phyloP scores from a whole-genome alignment of 345 rosid genomes.

The Tarenaya hassleriana region DNA sequence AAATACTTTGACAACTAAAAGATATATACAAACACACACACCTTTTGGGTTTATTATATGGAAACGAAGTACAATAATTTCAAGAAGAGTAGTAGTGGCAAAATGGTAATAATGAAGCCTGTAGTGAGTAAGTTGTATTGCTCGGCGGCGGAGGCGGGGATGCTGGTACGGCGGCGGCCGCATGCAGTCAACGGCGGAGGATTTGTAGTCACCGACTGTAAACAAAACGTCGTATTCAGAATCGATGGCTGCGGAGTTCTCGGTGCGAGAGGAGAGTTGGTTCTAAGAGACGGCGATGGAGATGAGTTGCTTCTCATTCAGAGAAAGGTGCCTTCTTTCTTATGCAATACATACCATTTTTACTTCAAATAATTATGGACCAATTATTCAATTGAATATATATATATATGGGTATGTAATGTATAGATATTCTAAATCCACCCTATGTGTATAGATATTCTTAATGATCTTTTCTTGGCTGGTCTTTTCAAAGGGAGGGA shows the following conservation, averaged over 20 bases:
- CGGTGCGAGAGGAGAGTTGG: constrained; percentile 53
- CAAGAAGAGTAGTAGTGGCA: background rate
- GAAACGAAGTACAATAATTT: too few species aligned
- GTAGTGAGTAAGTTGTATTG: constrained; percentile 67
- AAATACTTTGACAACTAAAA: too few species aligned
- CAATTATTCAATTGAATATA: too few species aligned
- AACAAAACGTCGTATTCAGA: constrained; percentile 54
- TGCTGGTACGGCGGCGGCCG: constrained; percentile 72
- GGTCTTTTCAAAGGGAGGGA: constrained; percentile 43
- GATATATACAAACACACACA: too few species aligned
- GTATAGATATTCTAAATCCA: too few species aligned
- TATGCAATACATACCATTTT: too few species aligned
- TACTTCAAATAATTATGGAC: too few species aligned
- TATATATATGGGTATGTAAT: too few species aligned
- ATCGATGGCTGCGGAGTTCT: constrained; percentile 81
- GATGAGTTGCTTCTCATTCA: constrained; percentile 60
- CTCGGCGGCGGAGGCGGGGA: constrained; percentile 42
- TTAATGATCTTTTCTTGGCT: too few species aligned
- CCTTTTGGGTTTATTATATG: too few species aligned
- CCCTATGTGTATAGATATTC: too few species aligned
- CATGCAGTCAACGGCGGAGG: constrained; percentile 73
- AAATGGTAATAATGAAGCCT: constrained; percentile 22
- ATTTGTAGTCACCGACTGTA: constrained; percentile 67
- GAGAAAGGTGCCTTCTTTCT: constrained; percentile 43
- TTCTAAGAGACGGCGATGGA: constrained; percentile 49